Base-by-base conservation (phyloP, 192 early-diverging fungal species). In the Diversispora eburnea region DNA sequence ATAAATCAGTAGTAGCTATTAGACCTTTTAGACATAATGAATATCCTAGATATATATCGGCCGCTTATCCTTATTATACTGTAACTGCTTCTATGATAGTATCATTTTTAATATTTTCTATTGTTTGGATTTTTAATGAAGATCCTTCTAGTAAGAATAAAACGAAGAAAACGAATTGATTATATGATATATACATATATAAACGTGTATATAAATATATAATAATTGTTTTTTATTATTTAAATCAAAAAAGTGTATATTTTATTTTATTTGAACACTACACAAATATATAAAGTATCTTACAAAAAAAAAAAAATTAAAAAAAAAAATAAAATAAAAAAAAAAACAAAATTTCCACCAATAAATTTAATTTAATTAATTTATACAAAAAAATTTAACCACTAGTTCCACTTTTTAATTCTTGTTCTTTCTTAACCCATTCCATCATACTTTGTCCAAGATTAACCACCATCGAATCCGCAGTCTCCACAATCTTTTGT, bases 31-130 rank as follows among this genome's bases (percentile, higher is more conserved):
- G 94, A 66, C 97, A 99, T 77, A 92, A 99, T 78, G 94, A 98
- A 79, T 98, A 97, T 79, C 93, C 93, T 51, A 88, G 98, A 52
- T 98, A 92, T 87, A 85, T 99, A 65, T 77, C 83, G 3, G 88
- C 90, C 41, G 98, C 96, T n/a, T 95, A 88, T 77, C 98, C 98
- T 42, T 99, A 99, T 79, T 99, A 99, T 79, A 87, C 84, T 9
- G 88, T 91, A 33, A 87, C 90, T 5, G 88, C 90, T 22, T 92
- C 90, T 62, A 91, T 96, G 90, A 85, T 90, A 52, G 83, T 88
- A 47, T 92, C 91, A n/a, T 94, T 96, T 78, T 82, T 97, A 67
- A 83, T 92, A 49, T 92, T 99, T 66, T 87, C 88, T 39, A 84
- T 84, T 2, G 85, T 92, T 8, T 95, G 94, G 83, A 81, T 98